Evolutionary conservation across 2,329 filamentous ascomycete genomes (phyloP), one percentile per base, ranked within the genome.

Genomic region (Hypoxylon sp.): DNA sequence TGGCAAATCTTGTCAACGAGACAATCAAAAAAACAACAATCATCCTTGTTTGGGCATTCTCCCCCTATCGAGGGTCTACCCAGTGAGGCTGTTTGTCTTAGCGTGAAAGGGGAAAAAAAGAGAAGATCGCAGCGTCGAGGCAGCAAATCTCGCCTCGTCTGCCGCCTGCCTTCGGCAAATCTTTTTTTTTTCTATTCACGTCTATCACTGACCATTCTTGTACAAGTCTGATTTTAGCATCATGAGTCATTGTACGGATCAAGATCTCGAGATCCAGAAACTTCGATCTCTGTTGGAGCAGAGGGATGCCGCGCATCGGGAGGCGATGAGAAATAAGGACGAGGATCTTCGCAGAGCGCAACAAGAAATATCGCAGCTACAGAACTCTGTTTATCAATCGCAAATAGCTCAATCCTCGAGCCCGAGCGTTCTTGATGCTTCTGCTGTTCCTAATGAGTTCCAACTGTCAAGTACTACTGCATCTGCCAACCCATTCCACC

Each of bases 361-460:
- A 60, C 74, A 68, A 52, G 62, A 71, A 48, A 60, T 76, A 68
- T 69, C 58, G 38, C 71, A 76, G 28, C 63, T 76, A 60, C 72
- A 75, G 34, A 75, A 46, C 49, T 73, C 75, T 55, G 61, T 67
- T 56, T 73, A 65, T 59, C 75, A 73, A 65, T 69, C 71, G 43
- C 72, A 71, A 67, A 68, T 68, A 63, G 57, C 67, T 55, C 68
- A 70, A 48, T 65, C 69, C 57, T 69, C 73, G 52, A 71, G 66
- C 38, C 64, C 70, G 52, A 71, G 49, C 66, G 67, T 69, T 60
- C 53, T 67, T 69, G 71, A 75, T 63, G 65, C 60, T 41, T 71
- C 68, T 65, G 63, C 70, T 71, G 65, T 67, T 62, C 65, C 67
- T 55, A 66, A 72, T 72, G 75, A 77, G 69, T 76, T 75, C 60